Evolutionary conservation across 345 rosid genomes (phyloP), one percentile per base, ranked within the genome.

Genomic region (Excoecaria agallocha): DNA sequence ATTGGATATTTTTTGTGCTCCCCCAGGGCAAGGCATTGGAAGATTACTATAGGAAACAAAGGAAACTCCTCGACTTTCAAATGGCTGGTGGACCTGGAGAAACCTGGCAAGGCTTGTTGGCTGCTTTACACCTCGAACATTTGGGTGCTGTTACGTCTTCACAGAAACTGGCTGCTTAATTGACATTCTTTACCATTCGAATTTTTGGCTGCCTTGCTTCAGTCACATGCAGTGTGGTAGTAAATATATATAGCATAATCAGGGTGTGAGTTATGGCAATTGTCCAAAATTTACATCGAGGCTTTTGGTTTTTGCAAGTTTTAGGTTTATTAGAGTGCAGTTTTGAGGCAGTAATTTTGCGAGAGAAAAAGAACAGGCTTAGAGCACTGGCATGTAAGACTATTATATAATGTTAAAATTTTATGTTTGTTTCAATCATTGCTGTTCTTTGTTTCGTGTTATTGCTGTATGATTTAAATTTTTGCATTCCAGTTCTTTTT

Each of bases 81-180:
- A 88, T 86, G 30, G 86, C 85, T 17, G 82, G 76, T 77, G 94
- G 88, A 37, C 83, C 96, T 5, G 89, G 83, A 61, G 97, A 93
- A 79, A 83, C 92, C 66, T 95, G 99, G 99, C 87, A 84, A 43
- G 89, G 97, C 30, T 85, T 95, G 82, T 82, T 95, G 85, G 90
- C 92, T 48, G 96, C 92, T 8, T 80, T 95, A 52, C 96, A 82
- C 80, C 92, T 93, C 49, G 68, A 72, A 43, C 80, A 80, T 52
- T 12, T 73, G 39, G 71, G 73, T 54, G 70, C 68, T 45, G 60
- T 63, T 59, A 68, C 13, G 5, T 45, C 67, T 50, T 68, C 80
- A 5, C 79, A 49, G 20, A 80, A 73, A 64, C 50, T 80, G 49
- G 74, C 68, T 58, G 82, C 73, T 52, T 80, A 71, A 75, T 43